Percentiles rank a stretch among this genome's conserved stretches.
Conservation (phyloP, 164 flowering plant genomes). For the Taxillus chinensis region DNA sequence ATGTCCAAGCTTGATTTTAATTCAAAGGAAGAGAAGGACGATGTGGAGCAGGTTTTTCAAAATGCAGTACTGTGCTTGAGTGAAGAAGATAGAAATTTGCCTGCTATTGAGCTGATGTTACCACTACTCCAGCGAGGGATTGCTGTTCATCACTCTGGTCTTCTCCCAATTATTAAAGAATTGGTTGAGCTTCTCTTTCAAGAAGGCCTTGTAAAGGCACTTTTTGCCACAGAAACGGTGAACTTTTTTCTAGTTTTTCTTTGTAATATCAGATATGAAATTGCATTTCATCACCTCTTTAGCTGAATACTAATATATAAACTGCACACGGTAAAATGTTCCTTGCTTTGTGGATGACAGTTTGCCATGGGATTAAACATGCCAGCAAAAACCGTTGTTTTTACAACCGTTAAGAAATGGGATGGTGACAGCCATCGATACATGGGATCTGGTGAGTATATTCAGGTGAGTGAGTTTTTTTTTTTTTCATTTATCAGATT, state of each 20-base stretch:
- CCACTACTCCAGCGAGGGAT: constrained; percentile 93
- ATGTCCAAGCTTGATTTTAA: constrained; percentile 97
- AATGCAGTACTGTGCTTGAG: constrained; percentile 79
- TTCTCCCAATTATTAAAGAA: constrained; percentile 96
- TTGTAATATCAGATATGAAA: background rate
- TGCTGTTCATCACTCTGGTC: constrained; percentile 99
- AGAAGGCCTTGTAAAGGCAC: constrained; percentile 97
- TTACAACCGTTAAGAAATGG: constrained; percentile 90
- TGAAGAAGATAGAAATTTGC: constrained; percentile 87
- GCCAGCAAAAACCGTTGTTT: constrained; percentile 99
- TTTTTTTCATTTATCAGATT: background rate
- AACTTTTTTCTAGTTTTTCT: constrained; percentile 12
- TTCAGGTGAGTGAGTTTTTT: constrained; percentile 58
- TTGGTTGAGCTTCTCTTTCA: constrained; percentile 95
- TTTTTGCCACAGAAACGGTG: constrained; percentile 99
- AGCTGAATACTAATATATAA: background rate
- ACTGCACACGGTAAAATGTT: background rate
- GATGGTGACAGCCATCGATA: constrained; percentile 96
- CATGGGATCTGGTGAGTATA: constrained; percentile 97
- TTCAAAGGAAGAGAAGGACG: constrained; percentile 74
- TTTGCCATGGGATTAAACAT: constrained; percentile 99
- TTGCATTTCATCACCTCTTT: background rate
- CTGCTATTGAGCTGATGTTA: constrained; percentile 92
- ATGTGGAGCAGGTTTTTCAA: constrained; percentile 67
- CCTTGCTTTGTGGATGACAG: constrained; percentile 24